phyloP scores from a whole-genome alignment of 1,284 basidiomycete genomes.

The Cystobasidiaceae sp. region DNA sequence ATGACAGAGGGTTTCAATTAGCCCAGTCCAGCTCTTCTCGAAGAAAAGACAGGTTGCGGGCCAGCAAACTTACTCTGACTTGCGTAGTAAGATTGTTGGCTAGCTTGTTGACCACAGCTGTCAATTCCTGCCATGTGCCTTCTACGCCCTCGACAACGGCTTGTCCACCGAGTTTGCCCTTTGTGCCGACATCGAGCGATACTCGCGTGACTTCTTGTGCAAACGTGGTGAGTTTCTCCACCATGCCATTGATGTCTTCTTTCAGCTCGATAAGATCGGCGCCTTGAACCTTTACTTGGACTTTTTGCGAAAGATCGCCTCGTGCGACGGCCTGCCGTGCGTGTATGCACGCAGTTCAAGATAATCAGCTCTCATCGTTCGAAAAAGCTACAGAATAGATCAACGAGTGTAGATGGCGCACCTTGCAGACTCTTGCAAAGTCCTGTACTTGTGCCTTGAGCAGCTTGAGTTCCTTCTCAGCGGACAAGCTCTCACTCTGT shows the following conservation, averaged over 20 bases:
- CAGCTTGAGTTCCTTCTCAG: conserved; percentile 70
- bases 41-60: neutral
- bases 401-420: conserved; percentile 36
- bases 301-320: conserved; percentile 91
- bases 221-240: conserved; percentile 63
- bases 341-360: neutral
- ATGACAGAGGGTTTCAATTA: neutral
- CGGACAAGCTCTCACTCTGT: conserved; percentile 49
- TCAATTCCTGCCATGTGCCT: conserved; percentile 56
- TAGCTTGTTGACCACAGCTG: conserved; percentile 57
- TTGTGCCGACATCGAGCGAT: conserved; percentile 76
- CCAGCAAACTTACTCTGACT: conserved; percentile 53
- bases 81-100: conserved; percentile 93
- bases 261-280: conserved; percentile 96
- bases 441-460: conserved; percentile 86
- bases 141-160: conserved; percentile 87
- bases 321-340: conserved; percentile 68
- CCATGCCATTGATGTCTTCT: conserved; percentile 95
- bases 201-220: conserved; percentile 67
- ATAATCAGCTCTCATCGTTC: no score
- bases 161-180: conserved; percentile 88
- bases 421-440: conserved; percentile 83
- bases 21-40: no score
- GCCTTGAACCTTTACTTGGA: conserved; percentile 91
- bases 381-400: no score